Base-by-base conservation (phyloP, 2,329 filamentous ascomycete genomes). In the Calonectria henricotiae region DNA sequence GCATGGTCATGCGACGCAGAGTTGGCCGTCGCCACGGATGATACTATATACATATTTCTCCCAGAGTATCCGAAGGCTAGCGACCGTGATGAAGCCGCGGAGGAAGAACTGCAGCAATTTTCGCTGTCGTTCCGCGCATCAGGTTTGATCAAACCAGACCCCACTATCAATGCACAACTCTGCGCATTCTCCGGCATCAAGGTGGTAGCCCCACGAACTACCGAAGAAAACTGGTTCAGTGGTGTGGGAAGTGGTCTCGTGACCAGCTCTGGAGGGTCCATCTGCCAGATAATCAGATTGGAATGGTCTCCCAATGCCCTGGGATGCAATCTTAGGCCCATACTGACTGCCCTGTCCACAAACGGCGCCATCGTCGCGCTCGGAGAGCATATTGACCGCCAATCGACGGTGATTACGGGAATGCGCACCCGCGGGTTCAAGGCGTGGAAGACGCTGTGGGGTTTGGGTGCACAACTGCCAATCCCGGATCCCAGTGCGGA, bases 281-380 rank as follows among this genome's bases (percentile, higher is more conserved):
- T 90, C 74, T 89, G 88, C 71, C 88, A 90, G 73, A 84, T 88
- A 17, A 83, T 89, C 15, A 79, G 82, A 9, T 72, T 90, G 23
- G 86, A 84, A 58, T 91, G 89, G 89, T 90, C 88, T n/a, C 88
- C 89, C 0, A 80, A 80, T n/a, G 87, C 87, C 1, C 78, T 91
- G n/a, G 89, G 89, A 1, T 83, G 84, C 46, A 89, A 89, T 74
- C 77, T 84, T 8, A 83, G 89, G 1, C 85, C 88, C 0, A 84
- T 89, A 5, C 80, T 91, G 39, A 84, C 82, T 15, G 85, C 86
- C 4, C 77, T 90, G 71, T 85, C 86, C 1, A 86, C 86, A 9
- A 84, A 83, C 1, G 89, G 89, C 1, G 81, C 82, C 60, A 74
- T 91, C 27, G 81, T 85, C 17, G 80, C 88, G 17, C 86, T 89